Conservation (phyloP, 2,329 filamentous ascomycete species). For the Graphiopsis chlorocephala region DNA sequence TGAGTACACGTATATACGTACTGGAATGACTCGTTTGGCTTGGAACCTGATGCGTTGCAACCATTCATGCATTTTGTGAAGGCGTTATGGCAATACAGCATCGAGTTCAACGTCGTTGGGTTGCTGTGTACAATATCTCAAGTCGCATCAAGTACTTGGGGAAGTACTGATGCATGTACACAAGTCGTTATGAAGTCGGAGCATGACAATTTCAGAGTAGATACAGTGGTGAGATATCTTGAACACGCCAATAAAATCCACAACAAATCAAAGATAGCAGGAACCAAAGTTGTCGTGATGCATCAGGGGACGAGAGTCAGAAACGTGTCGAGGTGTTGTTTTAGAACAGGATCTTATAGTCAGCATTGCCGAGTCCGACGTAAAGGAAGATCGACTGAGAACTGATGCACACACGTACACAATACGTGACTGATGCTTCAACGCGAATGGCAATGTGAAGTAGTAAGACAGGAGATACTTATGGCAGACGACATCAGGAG, state of each 20-base stretch:
- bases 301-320: background rate
- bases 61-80: background rate
- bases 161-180: background rate
- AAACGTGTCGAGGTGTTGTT: background rate
- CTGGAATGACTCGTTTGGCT: background rate
- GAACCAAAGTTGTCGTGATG: background rate
- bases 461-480: background rate
- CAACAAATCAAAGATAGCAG: background rate
- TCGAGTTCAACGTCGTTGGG: background rate
- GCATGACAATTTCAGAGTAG: fast-evolving
- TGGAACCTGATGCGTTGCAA: background rate
- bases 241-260: background rate
- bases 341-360: background rate
- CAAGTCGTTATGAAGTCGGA: background rate
- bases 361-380: background rate
- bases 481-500: background rate
- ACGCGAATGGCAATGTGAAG: background rate
- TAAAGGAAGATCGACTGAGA: background rate
- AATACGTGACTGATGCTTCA: background rate
- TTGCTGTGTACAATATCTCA: background rate
- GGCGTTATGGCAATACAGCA: no score
- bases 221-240: background rate
- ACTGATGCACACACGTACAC: background rate
- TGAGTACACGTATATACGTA: background rate
- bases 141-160: background rate